Conservation (phyloP, 495 filamentous ascomycete species). For the Wilcoxina mikolae region DNA sequence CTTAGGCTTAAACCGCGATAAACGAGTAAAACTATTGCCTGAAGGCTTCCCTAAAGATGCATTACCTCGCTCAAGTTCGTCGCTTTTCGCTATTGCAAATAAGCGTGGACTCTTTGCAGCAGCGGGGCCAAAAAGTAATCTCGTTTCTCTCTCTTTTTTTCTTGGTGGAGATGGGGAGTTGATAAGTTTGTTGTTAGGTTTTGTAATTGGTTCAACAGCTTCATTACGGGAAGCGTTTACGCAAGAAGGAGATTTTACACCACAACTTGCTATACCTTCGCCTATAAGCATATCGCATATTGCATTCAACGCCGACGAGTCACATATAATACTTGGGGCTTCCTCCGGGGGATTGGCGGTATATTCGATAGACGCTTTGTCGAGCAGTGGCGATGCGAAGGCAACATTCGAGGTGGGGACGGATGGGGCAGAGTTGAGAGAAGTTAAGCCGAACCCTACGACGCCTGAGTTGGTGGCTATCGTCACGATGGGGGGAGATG, state of each 20-base stretch:
- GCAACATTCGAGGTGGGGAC: constrained; percentile 59
- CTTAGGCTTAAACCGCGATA: constrained; percentile 59
- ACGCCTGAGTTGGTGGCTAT: constrained; percentile 58
- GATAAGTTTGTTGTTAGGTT: constrained; percentile 26
- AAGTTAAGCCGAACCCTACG: constrained; percentile 62
- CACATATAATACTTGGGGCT: constrained; percentile 66
- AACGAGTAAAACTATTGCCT: constrained; percentile 64
- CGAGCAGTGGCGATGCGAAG: constrained; percentile 32
- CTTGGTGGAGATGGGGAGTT: neutral
- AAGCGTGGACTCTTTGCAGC: constrained; percentile 72
- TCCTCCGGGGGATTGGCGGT: constrained; percentile 71
- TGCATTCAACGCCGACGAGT: constrained; percentile 73
- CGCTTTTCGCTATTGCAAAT: constrained; percentile 73
- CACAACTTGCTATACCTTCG: constrained; percentile 56
- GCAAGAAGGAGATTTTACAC: constrained; percentile 51
- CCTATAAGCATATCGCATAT: constrained; percentile 71
- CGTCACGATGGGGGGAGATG: constrained; percentile 62
- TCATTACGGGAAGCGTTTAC: constrained; percentile 62
- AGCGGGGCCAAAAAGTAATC: constrained; percentile 54
- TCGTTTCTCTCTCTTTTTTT: neutral
- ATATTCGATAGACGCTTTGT: constrained; percentile 56
- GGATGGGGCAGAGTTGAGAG: constrained; percentile 55
- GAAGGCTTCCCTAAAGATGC: constrained; percentile 59
- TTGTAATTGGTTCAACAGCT: constrained; percentile 64
- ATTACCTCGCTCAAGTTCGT: constrained; percentile 63